Evolutionary conservation across 2,329 filamentous ascomycete genomes (phyloP), one percentile per base, ranked within the genome.

Genomic region (Cryphonectria naterciae): DNA sequence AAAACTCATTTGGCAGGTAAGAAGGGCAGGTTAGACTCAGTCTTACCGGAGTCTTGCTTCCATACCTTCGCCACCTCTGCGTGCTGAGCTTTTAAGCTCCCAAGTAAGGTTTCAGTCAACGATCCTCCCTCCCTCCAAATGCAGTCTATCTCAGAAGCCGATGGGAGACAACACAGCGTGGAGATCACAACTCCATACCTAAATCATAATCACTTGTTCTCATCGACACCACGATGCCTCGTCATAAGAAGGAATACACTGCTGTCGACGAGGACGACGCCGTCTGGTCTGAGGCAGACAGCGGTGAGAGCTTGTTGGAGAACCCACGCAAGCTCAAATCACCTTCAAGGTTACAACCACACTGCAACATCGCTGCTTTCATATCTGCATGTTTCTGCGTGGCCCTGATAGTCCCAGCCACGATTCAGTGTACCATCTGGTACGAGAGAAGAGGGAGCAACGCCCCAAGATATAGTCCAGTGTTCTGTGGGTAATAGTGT

Each of bases 391-490:
- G n/a, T 25, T n/a, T 64, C 25, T 46, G 39, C 32, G 39, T 39
- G 19, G n/a, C 61, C 28, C n/a, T 64, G n/a, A 32, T 25, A 17
- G 39, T 64, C 11, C 39, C 25, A 19, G 61, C n/a, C 19, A 46
- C 61, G 4, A 64, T 43, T 19, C 61, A 43, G 15, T 64, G 61
- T 64, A 64, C 61, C 13, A 37, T 64, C 3, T 64, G 61, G 61
- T 64, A 64, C 43, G 61, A 64, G 61, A 64, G 61, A 64, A 19
- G 61, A 17, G 61, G 61, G 6, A 64, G 37, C 61, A 64, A 64
- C 17, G 39, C 61, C 13, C 61, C 61, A 11, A 64, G 61, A 22
- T 64, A 43, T 25, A 39, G 61, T 5, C 61, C 61, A 15, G 61
- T 13, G 2, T 64, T 64, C 39, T 64, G 61, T 43, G 19, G 32